phyloP scores from a whole-genome alignment of 2,329 filamentous ascomycete genomes.

The Paracorniculantispora psalliotae region DNA sequence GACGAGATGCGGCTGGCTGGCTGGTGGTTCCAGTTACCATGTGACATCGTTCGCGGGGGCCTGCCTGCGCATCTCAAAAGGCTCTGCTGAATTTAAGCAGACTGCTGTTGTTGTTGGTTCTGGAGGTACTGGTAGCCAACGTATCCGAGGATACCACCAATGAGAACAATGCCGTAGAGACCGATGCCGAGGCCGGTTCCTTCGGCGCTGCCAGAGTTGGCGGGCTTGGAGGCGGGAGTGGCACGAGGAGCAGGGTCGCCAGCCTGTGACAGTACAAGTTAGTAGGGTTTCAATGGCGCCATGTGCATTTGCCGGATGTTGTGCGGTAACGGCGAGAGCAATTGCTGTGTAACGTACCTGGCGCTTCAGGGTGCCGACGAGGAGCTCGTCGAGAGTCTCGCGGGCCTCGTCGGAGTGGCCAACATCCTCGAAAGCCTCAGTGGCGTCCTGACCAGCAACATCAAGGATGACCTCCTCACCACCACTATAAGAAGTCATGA shows the following conservation, averaged over 20 bases:
- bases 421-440: constrained; percentile 98
- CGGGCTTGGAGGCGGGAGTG: constrained; percentile 42
- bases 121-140: constrained; percentile 82
- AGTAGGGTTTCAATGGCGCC: neutral
- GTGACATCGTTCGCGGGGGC: neutral
- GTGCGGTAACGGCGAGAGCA: neutral
- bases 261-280: constrained; percentile 43
- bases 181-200: constrained; percentile 64
- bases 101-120: constrained; percentile 41
- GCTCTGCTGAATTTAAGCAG: neutral
- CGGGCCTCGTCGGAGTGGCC: constrained; percentile 98
- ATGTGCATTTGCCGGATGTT: neutral
- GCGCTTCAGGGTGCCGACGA: constrained; percentile 75
- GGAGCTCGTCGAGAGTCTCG: constrained; percentile 77
- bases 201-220: constrained; percentile 44
- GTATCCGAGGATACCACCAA: constrained; percentile 74
- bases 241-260: constrained; percentile 74
- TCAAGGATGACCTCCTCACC: constrained; percentile 98
- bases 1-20: neutral
- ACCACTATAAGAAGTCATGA: constrained; percentile 56
- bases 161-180: constrained; percentile 73
- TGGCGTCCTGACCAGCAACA: constrained; percentile 90
- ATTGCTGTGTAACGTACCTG: constrained; percentile 50
- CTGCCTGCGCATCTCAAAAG: neutral
- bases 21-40: neutral